Percentiles rank a stretch among this genome's conserved stretches.
phyloP scores from a whole-genome alignment of 352 stramenopile species.

The Pythium sp. region DNA sequence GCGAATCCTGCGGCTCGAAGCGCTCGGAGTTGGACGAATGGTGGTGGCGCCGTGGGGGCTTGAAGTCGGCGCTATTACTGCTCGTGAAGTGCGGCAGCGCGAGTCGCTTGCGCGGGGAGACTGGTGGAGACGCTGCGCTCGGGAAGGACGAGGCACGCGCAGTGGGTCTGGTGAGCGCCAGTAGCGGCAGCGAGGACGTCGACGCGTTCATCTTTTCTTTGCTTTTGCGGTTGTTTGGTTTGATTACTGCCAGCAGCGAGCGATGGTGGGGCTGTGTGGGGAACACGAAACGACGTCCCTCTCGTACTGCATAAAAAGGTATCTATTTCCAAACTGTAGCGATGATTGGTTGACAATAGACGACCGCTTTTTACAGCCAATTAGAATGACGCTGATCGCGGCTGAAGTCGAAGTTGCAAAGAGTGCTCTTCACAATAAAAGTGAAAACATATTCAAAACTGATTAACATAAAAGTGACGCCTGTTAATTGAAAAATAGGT shows the following conservation, averaged over 20 bases:
- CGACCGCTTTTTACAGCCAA: no score
- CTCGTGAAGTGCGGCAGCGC: slow-evolving; percentile 30
- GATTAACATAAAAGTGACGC: no score
- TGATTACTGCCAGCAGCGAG: neutral
- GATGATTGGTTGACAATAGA: slow-evolving; percentile 37
- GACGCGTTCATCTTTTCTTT: slow-evolving; percentile 5
- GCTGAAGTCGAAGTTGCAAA: no score
- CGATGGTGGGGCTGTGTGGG: neutral
- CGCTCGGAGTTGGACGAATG: slow-evolving; percentile 16
- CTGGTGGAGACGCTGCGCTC: neutral
- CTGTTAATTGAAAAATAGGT: no score
- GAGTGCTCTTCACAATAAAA: no score
- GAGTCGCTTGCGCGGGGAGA: slow-evolving; percentile 14
- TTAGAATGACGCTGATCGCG: no score
- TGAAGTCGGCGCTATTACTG: slow-evolving; percentile 17
- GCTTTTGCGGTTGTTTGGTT: neutral
- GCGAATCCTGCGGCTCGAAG: slow-evolving; percentile 24
- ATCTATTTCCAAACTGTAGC: neutral
- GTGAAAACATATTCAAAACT: no score
- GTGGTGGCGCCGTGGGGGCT: slow-evolving; percentile 11
- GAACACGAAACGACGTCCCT: slow-evolving; percentile 3
- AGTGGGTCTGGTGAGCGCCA: neutral
- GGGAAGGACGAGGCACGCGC: neutral
- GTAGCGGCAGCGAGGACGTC: slow-evolving; percentile 8
- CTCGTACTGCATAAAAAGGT: slow-evolving; percentile 1